Conservation (phyloP, 345 rosid species). For the Eucalyptus albens region DNA sequence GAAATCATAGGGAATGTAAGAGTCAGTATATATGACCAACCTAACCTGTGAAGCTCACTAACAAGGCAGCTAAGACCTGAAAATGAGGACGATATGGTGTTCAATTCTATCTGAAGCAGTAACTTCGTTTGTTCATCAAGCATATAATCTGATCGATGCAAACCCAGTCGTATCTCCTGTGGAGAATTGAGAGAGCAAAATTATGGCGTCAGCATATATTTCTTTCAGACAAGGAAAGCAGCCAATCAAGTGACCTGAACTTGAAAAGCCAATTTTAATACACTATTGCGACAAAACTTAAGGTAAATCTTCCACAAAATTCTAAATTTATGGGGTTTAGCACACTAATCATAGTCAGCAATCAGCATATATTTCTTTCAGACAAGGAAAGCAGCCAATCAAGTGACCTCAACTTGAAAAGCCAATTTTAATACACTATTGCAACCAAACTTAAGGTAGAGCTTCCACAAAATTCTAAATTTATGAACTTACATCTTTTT, state of each 20-base stretch:
- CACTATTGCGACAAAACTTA: too few species aligned
- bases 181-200: neutral
- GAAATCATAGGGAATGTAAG: neutral
- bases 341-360: neutral
- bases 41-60: constrained; percentile 78
- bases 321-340: neutral
- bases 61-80: constrained; percentile 74
- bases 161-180: constrained; percentile 88
- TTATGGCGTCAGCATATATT: neutral
- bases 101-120: constrained; percentile 91
- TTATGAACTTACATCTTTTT: constrained; percentile 53
- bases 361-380: neutral
- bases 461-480: neutral
- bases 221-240: neutral
- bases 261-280: too few species aligned
- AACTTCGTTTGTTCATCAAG: constrained; percentile 85
- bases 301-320: too few species aligned
- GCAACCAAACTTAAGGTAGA: neutral
- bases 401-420: neutral
- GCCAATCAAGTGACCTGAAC: neutral
- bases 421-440: neutral
- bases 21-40: neutral
- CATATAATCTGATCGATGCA: constrained; percentile 99
- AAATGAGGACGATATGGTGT: constrained; percentile 83
- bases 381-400: neutral